These are phyloP conservation scores for Dioscorea dumetorum DNA, from an alignment of 106 monocot genomes.

Conservation along the genomic window DNA sequence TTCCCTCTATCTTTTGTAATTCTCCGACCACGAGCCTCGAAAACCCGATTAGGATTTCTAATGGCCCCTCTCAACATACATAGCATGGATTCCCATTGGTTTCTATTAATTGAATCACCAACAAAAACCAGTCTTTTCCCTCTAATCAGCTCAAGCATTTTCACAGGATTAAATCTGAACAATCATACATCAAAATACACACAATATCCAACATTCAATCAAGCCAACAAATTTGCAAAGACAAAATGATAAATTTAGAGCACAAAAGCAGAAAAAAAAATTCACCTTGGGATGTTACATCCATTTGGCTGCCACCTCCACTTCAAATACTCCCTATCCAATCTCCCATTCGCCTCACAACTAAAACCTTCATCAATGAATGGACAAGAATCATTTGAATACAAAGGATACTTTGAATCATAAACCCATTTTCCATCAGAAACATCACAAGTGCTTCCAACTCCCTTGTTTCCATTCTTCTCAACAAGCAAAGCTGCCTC, in stretches of 20 bases:
- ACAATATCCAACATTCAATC: background rate
- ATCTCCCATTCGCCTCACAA: conserved; percentile 77
- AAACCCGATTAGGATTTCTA: conserved; percentile 43
- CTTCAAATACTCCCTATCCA: conserved; percentile 64
- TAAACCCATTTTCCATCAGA: conserved; percentile 72
- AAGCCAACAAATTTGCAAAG: background rate
- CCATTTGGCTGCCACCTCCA: conserved; percentile 82
- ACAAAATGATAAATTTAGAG: no score
- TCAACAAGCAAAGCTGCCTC: conserved; percentile 1
- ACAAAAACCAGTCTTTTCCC: conserved; percentile 88
- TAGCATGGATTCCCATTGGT: conserved; percentile 97
- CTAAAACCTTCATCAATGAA: conserved; percentile 89
- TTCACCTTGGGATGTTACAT: conserved; percentile 75
- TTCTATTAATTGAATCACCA: conserved; percentile 91
- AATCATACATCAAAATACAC: background rate
- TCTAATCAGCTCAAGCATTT: conserved; percentile 65
- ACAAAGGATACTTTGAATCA: conserved; percentile 76
- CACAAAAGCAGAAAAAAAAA: no score
- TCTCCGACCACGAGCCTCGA: conserved; percentile 63
- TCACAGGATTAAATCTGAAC: conserved; percentile 62
- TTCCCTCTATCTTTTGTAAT: conserved; percentile 71
- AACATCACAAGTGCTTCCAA: conserved; percentile 45
- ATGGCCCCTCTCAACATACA: conserved; percentile 52
- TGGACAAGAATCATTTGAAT: conserved; percentile 48
- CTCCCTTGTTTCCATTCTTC: conserved; percentile 7